Base-by-base conservation (phyloP, 441 rosid species). In the Populus trichocarpa region DNA sequence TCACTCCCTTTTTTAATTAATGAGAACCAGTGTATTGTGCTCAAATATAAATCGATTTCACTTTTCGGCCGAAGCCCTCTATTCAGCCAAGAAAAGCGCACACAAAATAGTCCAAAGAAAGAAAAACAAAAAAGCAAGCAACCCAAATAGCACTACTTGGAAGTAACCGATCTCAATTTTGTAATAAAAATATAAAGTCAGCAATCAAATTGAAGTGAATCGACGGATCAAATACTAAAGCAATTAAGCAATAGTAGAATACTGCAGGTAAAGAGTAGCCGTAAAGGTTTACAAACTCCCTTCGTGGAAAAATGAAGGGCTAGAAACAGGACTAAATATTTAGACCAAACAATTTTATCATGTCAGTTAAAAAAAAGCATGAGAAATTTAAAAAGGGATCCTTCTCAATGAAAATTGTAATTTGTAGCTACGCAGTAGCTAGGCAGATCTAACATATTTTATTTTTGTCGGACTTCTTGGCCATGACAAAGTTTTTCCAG, bases 401-500 rank as follows among this genome's bases (percentile, higher is more conserved):
- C 4, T 4, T 53, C 22, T 57, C 63, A 57, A 2, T 57, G 22
- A 57, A 57, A 6, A 57, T 57, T 57, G 63, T 33, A 33, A 33
- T 33, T 33, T 33, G 74, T 57, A 18, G 63, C 63, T 57, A 18
- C 22, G 9, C 22, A 7, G 63, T 57, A 57, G 63, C 22, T 2
- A 57, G 3, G 0, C 63, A 57, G 63, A 18, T 32, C 46, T 80
- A 90, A n/a, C 95, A 87, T 18, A 88, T 81, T 36, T 85, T 81
- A 68, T 82, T 89, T 73, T 75, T 87, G 84, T 79, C 84, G 25
- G 83, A 73, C 71, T 90, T 93, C 84, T 83, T 88, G 28, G 88
- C 90, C 40, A 65, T 32, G 69, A 92, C 98, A 71, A 88, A 91
- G 78, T 91, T 93, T 89, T 82, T 92, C 98, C 99, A 93, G 40